phyloP scores from a whole-genome alignment of 2,329 filamentous ascomycete species.

The Arthrobotrys pseudoclavata region DNA sequence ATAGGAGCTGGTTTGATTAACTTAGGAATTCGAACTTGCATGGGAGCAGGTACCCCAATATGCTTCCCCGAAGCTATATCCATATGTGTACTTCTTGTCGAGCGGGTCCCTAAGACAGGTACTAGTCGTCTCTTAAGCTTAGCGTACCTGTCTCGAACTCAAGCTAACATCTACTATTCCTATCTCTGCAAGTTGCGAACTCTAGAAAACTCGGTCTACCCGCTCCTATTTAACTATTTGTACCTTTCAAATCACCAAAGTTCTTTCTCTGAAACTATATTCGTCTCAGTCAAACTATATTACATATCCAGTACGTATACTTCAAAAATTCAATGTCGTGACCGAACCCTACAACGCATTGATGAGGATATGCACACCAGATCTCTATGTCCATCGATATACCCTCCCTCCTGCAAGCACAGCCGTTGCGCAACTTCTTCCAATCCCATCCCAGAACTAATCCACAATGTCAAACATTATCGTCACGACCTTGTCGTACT shows the following conservation, averaged over 20 bases:
- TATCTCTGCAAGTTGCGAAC: background rate
- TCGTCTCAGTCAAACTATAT: background rate
- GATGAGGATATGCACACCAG: slow-evolving; percentile 6
- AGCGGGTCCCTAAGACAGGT: background rate
- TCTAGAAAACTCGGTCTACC: background rate
- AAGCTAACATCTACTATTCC: background rate
- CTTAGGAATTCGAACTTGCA: too few relatives aligned
- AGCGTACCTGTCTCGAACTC: background rate
- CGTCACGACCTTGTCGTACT: background rate
- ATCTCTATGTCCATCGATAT: slow-evolving; percentile 1
- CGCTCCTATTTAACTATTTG: background rate
- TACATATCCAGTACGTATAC: background rate
- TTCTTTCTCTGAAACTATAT: too few relatives aligned
- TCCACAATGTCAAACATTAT: slow-evolving; percentile 17
- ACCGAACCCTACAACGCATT: background rate
- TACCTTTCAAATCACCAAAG: background rate
- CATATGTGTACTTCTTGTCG: too few relatives aligned
- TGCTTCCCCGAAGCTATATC: too few relatives aligned
- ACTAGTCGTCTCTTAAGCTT: background rate
- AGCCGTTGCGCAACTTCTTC: background rate
- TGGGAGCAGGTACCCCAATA: too few relatives aligned
- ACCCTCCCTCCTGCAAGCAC: slow-evolving; percentile 4
- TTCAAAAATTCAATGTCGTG: background rate
- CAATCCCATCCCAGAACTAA: background rate
- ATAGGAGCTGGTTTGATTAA: too few relatives aligned